Evolutionary conservation across 768 basidiomycete species (phyloP), one percentile per base, ranked within the genome.

Genomic region (Psilocybe azurescens): DNA sequence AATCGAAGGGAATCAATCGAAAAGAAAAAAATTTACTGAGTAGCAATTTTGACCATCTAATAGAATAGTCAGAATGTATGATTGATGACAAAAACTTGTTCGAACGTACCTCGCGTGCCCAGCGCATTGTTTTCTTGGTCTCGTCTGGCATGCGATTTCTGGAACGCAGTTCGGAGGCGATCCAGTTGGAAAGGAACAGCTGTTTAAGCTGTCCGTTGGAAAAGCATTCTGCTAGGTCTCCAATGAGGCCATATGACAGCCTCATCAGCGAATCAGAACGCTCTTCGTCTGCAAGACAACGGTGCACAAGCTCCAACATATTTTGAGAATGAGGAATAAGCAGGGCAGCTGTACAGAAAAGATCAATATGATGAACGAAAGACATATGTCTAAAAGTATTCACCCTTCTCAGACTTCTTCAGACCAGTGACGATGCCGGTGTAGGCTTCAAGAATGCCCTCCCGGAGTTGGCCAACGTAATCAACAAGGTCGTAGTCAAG

Each of bases 401-500:
- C 67, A 93, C 94, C 85, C 78, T 94, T 89, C 20, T 86, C 85
- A 1, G 90, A 91, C 68, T 87, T 88, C 81, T 95, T 96, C 71
- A 98, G 79, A 0, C 92, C 95, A 39, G 93, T 90, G 62, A 98
- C 89, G 65, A 99, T 90, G 28, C 97, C 96, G 4, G 93, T 97
- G 70, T 97, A 98, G 2, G 97, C 97, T 74, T 99, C 97, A 33
- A 98, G 79, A 66, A 99, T 98, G 49, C 95, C 95, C 70, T 99
- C 97, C 39, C 97, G 88, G 59, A 99, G 83, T 56, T 87, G 86
- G 56, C 87, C 83, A 49, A 97, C 94, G 70, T 99, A 99, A 66
- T 99, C 97, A 59, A 96, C 84, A 59, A 96, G 85, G 64, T 97
- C 95, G 67, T 88, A 92, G 72, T 96, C 93, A 38, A 90, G 86